phyloP scores from a whole-genome alignment of 2,329 filamentous ascomycete genomes.

The Xylariaceae sp. region DNA sequence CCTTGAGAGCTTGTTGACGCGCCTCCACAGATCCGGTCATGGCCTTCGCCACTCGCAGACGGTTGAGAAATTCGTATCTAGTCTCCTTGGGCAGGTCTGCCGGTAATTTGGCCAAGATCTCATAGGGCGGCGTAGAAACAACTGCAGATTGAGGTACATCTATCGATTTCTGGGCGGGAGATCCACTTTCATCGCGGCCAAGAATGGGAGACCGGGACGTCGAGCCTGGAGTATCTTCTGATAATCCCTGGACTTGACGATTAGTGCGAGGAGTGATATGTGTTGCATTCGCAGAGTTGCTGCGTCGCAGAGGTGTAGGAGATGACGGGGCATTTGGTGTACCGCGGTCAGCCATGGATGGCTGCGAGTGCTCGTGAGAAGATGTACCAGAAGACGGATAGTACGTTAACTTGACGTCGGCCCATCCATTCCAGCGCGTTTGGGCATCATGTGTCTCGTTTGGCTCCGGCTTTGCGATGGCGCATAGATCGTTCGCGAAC shows the following conservation, averaged over 20 bases:
- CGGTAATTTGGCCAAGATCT: constrained; percentile 63
- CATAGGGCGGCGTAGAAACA: constrained; percentile 58
- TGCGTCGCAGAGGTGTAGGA: constrained; percentile 77
- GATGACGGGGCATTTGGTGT: constrained; percentile 65
- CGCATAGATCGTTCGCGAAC: constrained; percentile 84
- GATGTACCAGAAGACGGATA: constrained; percentile 60
- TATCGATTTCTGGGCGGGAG: constrained; percentile 62
- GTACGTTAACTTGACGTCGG: constrained; percentile 80
- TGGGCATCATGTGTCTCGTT: constrained; percentile 40
- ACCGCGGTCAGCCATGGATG: constrained; percentile 42
- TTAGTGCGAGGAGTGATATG: constrained; percentile 46
- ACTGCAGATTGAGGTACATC: constrained; percentile 69
- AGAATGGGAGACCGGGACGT: constrained; percentile 48
- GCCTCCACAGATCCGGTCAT: constrained; percentile 69
- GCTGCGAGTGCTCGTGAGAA: constrained; percentile 38
- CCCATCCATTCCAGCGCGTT: constrained; percentile 76
- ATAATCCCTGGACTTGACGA: constrained; percentile 43
- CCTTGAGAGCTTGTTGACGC: constrained; percentile 77
- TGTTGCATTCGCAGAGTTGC: constrained; percentile 60
- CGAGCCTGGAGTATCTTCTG: constrained; percentile 56
- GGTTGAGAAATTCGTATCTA: constrained; percentile 85
- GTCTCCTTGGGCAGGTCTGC: constrained; percentile 73
- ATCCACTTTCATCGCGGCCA: constrained; percentile 49
- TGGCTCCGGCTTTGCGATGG: constrained; percentile 68
- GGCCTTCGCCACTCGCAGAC: constrained; percentile 83